Evolutionary conservation across 805 yeast genomes (phyloP), one percentile per base, ranked within the genome.

Genomic region (Hanseniaspora guilliermondii): DNA sequence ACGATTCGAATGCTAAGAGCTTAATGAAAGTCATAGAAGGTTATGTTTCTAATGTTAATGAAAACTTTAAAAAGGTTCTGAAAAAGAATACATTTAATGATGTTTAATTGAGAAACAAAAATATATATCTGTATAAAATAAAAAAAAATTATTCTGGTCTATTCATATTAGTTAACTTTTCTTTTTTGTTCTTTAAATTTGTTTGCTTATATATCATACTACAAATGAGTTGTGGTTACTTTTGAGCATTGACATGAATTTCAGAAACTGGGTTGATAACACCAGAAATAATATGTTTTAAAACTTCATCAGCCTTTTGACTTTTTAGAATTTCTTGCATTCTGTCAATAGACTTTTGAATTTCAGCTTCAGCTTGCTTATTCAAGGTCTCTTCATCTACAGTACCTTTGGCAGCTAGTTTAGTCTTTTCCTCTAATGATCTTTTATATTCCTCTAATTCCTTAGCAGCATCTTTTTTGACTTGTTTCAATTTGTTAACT

Each of bases 371-470:
- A 35, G 97, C 96, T 38, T 82, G 85, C 59, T 79, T 76, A 63
- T 86, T 93, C 39, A 68, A 58, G 24, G 59, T 65, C 59, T 78
- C 72, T 65, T 78, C 76, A 70, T 91, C 79, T 70, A 91, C 96
- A 47, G 71, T 73, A 59, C 89, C 96, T 74, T 89, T 91, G 67
- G 81, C 78, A 39, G 50, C 8, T n/a, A n/a, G 36, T 12, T 19
- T 38, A 16, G 40, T 48, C 32, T 39, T 48, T 16, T 25, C 25
- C 21, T 19, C 38, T 27, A 48, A 39, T 6, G 53, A 40, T 49
- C 75, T 68, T 75, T 86, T 89, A 78, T 93, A 93, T 55, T 80
- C 82, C 60, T 82, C 85, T 63, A 93, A 87, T 70, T 93, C 98
- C 55, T 75, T 72, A 59, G 87, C 84, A 37, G 98, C 98, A 68